These are phyloP conservation scores for Ustilago esculenta DNA, from an alignment of 1,284 basidiomycete species.

Conservation along the genomic window DNA sequence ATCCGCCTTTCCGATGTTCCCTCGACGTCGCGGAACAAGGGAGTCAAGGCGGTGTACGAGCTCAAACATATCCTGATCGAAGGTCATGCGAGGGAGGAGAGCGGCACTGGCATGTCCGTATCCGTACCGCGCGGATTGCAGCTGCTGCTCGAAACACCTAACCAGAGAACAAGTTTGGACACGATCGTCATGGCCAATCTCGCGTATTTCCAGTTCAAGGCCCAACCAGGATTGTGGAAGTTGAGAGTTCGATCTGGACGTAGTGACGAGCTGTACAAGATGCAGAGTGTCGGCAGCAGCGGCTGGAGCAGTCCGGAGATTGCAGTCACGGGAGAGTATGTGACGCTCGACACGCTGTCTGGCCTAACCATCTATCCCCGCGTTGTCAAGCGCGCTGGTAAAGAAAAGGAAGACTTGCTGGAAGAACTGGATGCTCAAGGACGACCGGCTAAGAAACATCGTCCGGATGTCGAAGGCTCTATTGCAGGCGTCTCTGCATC, in stretches of 20 bases:
- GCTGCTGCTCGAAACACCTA: constrained; percentile 66
- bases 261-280: constrained; percentile 80
- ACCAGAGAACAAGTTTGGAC: constrained; percentile 49
- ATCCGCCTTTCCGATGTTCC: constrained; percentile 81
- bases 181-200: constrained; percentile 86
- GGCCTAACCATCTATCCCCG: constrained; percentile 88
- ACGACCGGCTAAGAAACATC: constrained; percentile 20
- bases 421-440: constrained; percentile 44
- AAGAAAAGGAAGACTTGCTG: constrained; percentile 83
- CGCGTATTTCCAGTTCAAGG: constrained; percentile 95
- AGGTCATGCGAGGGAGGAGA: constrained; percentile 84
- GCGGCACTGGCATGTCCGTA: constrained; percentile 69
- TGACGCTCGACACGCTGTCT: constrained; percentile 79
- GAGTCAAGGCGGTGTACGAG: constrained; percentile 83
- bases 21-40: constrained; percentile 68
- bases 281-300: constrained; percentile 77
- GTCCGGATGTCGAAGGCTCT: background rate
- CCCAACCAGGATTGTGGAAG: constrained; percentile 84
- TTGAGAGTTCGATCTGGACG: constrained; percentile 83
- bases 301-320: constrained; percentile 82
- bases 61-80: constrained; percentile 92
- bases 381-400: constrained; percentile 77
- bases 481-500: background rate
- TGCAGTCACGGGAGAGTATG: constrained; percentile 67
- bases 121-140: constrained; percentile 76